Evolutionary conservation across 176 grass and related monocot genomes (phyloP).

Genomic region (Triticum turgidum): DNA sequence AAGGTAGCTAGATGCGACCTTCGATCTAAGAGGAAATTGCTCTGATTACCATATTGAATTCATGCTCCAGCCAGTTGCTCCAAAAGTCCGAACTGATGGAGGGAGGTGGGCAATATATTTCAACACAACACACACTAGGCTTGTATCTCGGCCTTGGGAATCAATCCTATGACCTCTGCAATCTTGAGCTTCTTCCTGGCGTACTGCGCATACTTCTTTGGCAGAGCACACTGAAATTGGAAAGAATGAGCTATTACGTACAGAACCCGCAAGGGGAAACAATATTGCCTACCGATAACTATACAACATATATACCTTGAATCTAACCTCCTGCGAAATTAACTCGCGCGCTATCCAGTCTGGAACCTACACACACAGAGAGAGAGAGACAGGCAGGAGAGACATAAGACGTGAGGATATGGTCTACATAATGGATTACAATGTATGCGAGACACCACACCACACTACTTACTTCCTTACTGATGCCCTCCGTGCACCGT

Average conservation of each 20-base stretch:
- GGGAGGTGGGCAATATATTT: no score
- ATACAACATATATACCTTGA: background rate
- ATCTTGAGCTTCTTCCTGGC: constrained; percentile 13
- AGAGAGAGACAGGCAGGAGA: background rate
- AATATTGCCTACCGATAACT: background rate
- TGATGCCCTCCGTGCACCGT: background rate
- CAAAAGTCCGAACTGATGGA: no score
- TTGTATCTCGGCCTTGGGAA: background rate
- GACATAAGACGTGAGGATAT: background rate
- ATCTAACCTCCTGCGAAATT: background rate
- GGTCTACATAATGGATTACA: background rate
- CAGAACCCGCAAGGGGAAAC: background rate
- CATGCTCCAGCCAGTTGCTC: no score
- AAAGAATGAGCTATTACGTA: background rate
- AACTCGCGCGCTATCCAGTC: background rate
- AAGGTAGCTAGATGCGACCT: no score
- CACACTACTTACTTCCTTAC: background rate
- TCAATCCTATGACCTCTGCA: background rate
- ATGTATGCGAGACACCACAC: background rate
- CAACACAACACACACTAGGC: background rate
- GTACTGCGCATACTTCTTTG: background rate
- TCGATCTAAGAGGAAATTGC: no score
- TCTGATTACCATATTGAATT: no score
- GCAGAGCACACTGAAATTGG: background rate
- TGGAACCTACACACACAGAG: background rate